Base-by-base conservation (phyloP, 192 early-diverging fungal genomes). In the Entomortierella beljakovae region DNA sequence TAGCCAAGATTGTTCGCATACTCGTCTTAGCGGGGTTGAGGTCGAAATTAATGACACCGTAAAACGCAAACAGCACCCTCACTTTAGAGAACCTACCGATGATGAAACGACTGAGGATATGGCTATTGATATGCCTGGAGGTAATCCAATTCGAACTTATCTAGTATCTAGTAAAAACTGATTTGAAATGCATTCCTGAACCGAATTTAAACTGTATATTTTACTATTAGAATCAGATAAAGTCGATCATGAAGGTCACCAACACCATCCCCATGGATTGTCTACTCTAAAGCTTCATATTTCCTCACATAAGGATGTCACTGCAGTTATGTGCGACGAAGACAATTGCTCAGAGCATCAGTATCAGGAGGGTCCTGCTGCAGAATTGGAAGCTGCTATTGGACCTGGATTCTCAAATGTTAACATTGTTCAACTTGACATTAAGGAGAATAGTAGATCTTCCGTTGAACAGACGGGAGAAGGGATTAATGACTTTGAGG, bases 321-420 rank as follows among this genome's bases (percentile, higher is more conserved):
- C 62, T 2, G 75, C 75, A 10, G 61, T 79, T 6, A 49, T 79
- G 23, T 79, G 75, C 32, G 75, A 79, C 3, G 75, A 79, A 9
- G 61, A 63, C 22, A 38, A 69, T 26, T 79, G 75, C 32, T 57
- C 62, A n/a, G 75, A 79, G 15, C 75, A 79, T 48, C 67, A 68
- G 10, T 64, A 29, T 34, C 75, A 70, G 31, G 68, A 69, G 16
- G 61, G 62, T 0, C 75, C 75, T 31, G 75, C 67, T 0, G 61
- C 67, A 1, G 75, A 79, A 26, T 22, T 79, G 7, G 68, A 64
- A n/a, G 48, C 67, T 0, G 55, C 49, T 34, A 18, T 70, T 8
- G 66, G 66, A 5, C 13, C 31, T 28, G 40, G 43, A 34, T 66
- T 66, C 13, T 22, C 29, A 4, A n/a, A 42, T 1, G 61, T 42